A percentile compares a stretch with the other conserved stretches of the same genome.
These are phyloP conservation scores for Fusarium falciforme DNA, from an alignment of 2,329 filamentous ascomycete genomes.

Conservation along the genomic window DNA sequence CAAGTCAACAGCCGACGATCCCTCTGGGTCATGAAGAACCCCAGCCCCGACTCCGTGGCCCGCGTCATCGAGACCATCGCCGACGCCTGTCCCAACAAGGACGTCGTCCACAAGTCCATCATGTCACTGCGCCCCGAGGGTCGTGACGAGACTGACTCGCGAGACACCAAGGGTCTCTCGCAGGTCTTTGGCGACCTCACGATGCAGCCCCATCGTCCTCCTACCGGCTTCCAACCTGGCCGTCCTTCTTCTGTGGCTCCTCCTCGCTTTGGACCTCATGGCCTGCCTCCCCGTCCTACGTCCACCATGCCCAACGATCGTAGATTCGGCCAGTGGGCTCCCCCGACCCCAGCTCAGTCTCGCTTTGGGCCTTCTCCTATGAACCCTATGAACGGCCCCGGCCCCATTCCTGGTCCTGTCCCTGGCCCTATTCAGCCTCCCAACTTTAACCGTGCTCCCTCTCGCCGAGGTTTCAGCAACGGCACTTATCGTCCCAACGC, in stretches of 20 bases:
- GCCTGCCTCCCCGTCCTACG: conserved; percentile 44
- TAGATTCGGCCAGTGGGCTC: conserved; percentile 38
- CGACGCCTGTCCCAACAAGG: conserved; percentile 44
- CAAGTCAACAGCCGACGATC: conserved; percentile 51
- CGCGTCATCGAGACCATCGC: conserved; percentile 49
- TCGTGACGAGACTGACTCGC: conserved; percentile 15
- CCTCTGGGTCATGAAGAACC: conserved; percentile 51
- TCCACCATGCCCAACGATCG: conserved; percentile 44
- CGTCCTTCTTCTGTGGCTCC: conserved; percentile 37
- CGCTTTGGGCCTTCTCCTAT: conserved; percentile 24
- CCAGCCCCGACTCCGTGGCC: conserved; percentile 45
- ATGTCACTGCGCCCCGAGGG: conserved; percentile 40
- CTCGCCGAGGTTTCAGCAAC: conserved; percentile 47
- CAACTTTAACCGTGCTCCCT: conserved; percentile 35
- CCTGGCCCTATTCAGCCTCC: background rate
- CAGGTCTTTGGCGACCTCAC: conserved; percentile 26
- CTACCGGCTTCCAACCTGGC: conserved; percentile 42
- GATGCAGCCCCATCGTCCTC: conserved; percentile 33
- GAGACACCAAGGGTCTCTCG: conserved; percentile 28
- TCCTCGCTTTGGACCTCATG: conserved; percentile 47
- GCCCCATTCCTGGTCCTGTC: background rate
- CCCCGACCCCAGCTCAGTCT: conserved; percentile 31
- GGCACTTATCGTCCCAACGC: conserved; percentile 48
- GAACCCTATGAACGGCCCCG: background rate
- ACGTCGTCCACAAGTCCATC: conserved; percentile 42